Conservation (phyloP, 169 alveolate genomes). For the Cryptosporidium meleagridis region DNA sequence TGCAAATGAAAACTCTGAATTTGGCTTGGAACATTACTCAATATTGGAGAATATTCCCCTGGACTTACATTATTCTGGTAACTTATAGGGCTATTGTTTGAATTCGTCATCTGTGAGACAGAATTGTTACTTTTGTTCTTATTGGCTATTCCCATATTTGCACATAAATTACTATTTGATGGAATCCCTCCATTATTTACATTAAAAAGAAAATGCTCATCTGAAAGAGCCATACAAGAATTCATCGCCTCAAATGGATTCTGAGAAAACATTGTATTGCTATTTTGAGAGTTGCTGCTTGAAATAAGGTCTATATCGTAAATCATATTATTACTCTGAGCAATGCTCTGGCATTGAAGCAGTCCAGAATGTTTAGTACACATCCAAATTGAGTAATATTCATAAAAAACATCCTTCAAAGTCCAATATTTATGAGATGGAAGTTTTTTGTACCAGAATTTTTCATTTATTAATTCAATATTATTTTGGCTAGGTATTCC, state of each 20-base stretch:
- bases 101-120: neutral
- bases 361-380: conserved; percentile 2
- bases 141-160: neutral
- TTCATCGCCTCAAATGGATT: conserved; percentile 65
- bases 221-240: conserved; percentile 17
- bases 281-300: conserved; percentile 15
- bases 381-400: conserved; percentile 52
- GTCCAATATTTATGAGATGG: conserved; percentile 59
- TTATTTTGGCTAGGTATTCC: neutral
- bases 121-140: neutral
- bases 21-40: neutral
- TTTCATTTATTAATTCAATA: neutral
- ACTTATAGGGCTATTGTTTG: conserved; percentile 16
- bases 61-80: neutral
- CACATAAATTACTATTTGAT: neutral
- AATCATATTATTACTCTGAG: neutral
- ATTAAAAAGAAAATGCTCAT: neutral
- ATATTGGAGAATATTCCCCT: conserved; percentile 6
- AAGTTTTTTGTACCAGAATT: conserved; percentile 44
- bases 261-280: conserved; percentile 41
- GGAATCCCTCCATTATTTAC: neutral
- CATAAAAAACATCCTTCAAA: conserved; percentile 46
- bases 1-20: conserved; percentile 15
- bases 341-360: neutral
- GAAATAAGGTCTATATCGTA: neutral